Conservation (phyloP, 2,329 filamentous ascomycete species). For the Penicillium sp. region DNA sequence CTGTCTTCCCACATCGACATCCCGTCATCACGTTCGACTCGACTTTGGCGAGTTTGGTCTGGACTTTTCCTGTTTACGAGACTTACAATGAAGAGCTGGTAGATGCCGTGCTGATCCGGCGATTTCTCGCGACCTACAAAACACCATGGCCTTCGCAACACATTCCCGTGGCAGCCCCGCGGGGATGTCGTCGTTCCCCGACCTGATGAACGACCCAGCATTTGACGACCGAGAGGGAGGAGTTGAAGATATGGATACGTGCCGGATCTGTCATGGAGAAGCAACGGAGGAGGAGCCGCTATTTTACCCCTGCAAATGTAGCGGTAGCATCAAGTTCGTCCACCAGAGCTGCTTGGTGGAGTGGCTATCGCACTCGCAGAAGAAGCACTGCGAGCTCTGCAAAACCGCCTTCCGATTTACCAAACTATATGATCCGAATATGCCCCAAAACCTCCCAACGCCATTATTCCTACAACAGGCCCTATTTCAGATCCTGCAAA, state of each 20-base stretch:
- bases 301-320: conserved; percentile 98
- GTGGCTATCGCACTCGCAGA: conserved; percentile 97
- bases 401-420: conserved; percentile 98
- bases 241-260: conserved; percentile 72
- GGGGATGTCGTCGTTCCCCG: conserved; percentile 38
- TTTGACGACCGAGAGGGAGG: conserved; percentile 46
- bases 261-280: conserved; percentile 94
- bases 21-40: neutral
- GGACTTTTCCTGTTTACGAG: conserved; percentile 13
- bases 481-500: conserved; percentile 69
- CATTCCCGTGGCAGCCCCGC: conserved; percentile 26
- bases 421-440: conserved; percentile 91
- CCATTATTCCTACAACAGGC: conserved; percentile 80
- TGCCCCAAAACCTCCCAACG: conserved; percentile 81
- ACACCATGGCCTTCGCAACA: conserved; percentile 32
- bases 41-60: neutral
- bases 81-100: conserved; percentile 29
- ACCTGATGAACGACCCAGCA: conserved; percentile 61
- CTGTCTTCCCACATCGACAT: neutral
- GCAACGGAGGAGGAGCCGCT: conserved; percentile 79
- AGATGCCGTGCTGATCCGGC: conserved; percentile 19
- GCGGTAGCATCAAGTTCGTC: conserved; percentile 96
- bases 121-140: conserved; percentile 14
- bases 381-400: conserved; percentile 99
- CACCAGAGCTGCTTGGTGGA: conserved; percentile 98